Base-by-base conservation (phyloP, 140 eudicot species). In the Cichorium intybus region DNA sequence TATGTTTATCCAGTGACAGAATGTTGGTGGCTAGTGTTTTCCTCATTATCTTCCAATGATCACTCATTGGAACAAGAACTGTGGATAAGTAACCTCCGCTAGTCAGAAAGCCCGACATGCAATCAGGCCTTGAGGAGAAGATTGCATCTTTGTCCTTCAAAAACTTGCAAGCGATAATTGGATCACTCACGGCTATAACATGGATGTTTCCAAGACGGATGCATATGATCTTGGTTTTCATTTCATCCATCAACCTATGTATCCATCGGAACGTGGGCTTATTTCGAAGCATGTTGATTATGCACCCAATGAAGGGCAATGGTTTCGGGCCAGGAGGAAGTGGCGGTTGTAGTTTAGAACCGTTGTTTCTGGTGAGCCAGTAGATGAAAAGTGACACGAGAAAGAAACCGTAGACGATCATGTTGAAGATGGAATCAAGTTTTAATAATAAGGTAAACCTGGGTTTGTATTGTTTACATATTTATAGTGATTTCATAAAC, bases 1-100 rank as follows among this genome's bases (percentile, higher is more conserved):
- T 35, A n/a, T 62, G 70, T 11, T 41, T 57, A 2, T 66, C 12
- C 0, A 33, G 7, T 2, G 80, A 56, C 33, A 81, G 80, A 9
- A 81, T 41, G 0, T 81, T 62, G 0, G 22, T n/a, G 8, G 56
- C 57, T 10, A 81, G 10, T 24, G 39, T 5, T 56, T 75, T 77
- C 59, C 78, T 73, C 83, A 77, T 77, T 24, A 64, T 81, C 51
- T 64, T 81, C 87, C 87, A 77, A 11, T 64, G 78, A 14, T 73
- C 72, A 5, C 80, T 62, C 0, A 23, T 0, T 9, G 86, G 82
- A 10, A 43, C 12, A 18, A 81, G 71, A 14, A 15, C 62, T 0
- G 70, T 34, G 17, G 64, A 58, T 26, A 72, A 23, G 52, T 54
- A 72, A 1, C 78, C 65, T 7, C 21, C 51, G 17, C 78, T 53